Base-by-base conservation (phyloP, 768 basidiomycete genomes). In the Psilocybe tampanensis region DNA sequence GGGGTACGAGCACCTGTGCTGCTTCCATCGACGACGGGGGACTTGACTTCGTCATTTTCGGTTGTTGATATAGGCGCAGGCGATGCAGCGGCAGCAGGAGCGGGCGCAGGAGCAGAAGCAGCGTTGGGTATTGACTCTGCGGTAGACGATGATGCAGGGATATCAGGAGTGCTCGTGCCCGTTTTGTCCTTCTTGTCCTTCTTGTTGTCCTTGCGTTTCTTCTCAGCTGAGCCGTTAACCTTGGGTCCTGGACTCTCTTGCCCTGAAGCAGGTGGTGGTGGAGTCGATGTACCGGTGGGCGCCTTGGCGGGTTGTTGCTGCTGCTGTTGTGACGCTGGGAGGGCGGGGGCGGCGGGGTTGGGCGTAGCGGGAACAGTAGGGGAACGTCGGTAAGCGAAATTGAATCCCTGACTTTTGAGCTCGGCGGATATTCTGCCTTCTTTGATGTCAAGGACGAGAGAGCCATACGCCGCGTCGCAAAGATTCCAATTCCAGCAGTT, bases 401-500 rank as follows among this genome's bases (percentile, higher is more conserved):
- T 97, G 80, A 98, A 95, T 90, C 95, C 96, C 79, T 95, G 92
- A 64, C 90, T 92, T 74, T 90, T 95, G 59, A 95, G 80, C 69
- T 98, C 95, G 0, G 90, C 89, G 56, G 92, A 95, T 44, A 99
- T 85, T 47, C 95, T 80, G 7, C 96, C 95, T 57, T 98, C 95
- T 64, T 90, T 90, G 64, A 98, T 76, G 63, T 97, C 94, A 44
- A 99, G 76, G 1, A 97, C 77, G 32, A 99, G 80, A 11, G 86
- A 86, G 1, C 97, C 96, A 59, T 89, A 97, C 2, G 94, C 92
- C 6, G 96, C 96, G 64, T 99, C 97, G 61, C 95, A 95, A 42
- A 98, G 75, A 66, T 98, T 96, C 96, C 96, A 97, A 70, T 97
- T 94, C 96, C 96, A 98, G 70, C 93, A 94, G 70, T 97, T 98